Evolutionary conservation across 23 red algal genomes (phyloP).

Genomic region (Gracilariopsis chorda): DNA sequence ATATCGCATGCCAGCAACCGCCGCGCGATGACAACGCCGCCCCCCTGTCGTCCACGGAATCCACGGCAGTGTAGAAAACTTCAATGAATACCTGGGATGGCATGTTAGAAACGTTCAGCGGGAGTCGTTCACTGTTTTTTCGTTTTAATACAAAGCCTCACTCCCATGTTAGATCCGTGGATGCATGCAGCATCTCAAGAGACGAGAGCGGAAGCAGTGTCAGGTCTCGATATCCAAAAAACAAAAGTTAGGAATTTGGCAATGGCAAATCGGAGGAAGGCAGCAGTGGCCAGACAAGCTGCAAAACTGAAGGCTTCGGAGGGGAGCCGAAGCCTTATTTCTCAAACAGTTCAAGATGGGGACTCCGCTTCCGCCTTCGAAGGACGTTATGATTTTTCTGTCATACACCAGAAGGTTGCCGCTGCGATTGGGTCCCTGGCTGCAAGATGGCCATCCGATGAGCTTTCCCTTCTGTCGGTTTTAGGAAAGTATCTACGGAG

Average conservation of each 20-base stretch:
- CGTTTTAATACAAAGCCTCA: not conserved
- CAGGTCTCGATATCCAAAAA: conserved; percentile 14
- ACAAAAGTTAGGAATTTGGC: conserved; percentile 32
- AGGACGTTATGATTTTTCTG: conserved; percentile 56
- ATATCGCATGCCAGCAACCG: no score
- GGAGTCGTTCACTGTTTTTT: not conserved
- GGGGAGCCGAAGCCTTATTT: conserved; percentile 8
- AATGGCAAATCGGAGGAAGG: conserved; percentile 22
- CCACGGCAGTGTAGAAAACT: not conserved
- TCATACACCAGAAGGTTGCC: conserved; percentile 61
- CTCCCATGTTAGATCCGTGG: conserved; percentile 32
- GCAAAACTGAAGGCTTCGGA: conserved; percentile 39
- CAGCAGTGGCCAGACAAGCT: conserved; percentile 43
- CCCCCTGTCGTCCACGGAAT: no score
- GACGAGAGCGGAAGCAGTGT: conserved; percentile 48
- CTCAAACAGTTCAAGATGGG: conserved; percentile 26
- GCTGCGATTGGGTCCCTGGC: conserved; percentile 54
- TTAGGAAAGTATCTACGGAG: not conserved
- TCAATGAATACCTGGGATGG: conserved; percentile 27
- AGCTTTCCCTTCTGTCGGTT: not conserved
- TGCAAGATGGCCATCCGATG: conserved; percentile 31
- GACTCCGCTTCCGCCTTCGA: conserved; percentile 38
- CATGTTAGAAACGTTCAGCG: not conserved
- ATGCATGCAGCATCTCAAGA: conserved; percentile 52
- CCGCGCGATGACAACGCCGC: no score